Conservation (phyloP, 352 stramenopile species). For the Phytophthora chlamydospora region DNA sequence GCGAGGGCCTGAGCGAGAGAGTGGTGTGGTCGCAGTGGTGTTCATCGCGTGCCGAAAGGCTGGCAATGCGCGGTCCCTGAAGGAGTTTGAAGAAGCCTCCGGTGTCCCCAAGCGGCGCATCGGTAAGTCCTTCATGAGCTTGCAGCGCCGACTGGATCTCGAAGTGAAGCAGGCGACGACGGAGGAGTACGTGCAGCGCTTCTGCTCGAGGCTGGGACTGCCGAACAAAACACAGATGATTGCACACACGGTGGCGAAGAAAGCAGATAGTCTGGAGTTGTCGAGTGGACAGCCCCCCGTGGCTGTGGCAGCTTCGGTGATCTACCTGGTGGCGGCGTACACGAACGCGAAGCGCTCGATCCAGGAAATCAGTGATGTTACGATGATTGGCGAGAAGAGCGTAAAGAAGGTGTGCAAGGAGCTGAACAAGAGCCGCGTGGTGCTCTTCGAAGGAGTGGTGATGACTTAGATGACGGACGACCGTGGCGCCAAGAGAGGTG, state of each 20-base stretch:
- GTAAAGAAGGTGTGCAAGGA: conserved; percentile 89
- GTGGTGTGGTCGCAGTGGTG: conserved; percentile 65
- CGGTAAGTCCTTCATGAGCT: conserved; percentile 79
- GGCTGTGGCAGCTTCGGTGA: conserved; percentile 75
- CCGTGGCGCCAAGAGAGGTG: conserved; percentile 20
- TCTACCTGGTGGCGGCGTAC: conserved; percentile 85
- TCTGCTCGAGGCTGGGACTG: conserved; percentile 76
- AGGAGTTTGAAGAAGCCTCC: conserved; percentile 80
- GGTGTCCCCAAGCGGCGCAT: conserved; percentile 78
- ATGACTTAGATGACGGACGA: conserved; percentile 47
- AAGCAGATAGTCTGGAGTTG: conserved; percentile 66
- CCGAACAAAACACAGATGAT: conserved; percentile 81
- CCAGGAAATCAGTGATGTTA: conserved; percentile 83
- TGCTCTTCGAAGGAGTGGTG: conserved; percentile 79
- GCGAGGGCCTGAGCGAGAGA: conserved; percentile 68
- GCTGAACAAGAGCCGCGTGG: conserved; percentile 82
- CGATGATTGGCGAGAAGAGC: conserved; percentile 83
- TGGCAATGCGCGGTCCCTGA: conserved; percentile 68
- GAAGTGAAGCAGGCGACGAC: conserved; percentile 75
- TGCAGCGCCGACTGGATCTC: conserved; percentile 58
- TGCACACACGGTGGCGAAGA: conserved; percentile 77
- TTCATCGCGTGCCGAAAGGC: conserved; percentile 80
- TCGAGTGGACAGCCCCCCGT: conserved; percentile 75
- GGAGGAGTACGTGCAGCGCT: conserved; percentile 79
- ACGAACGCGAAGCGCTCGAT: conserved; percentile 82